phyloP scores from a whole-genome alignment of 192 early-diverging fungal species.

The Phycomyces nitens region DNA sequence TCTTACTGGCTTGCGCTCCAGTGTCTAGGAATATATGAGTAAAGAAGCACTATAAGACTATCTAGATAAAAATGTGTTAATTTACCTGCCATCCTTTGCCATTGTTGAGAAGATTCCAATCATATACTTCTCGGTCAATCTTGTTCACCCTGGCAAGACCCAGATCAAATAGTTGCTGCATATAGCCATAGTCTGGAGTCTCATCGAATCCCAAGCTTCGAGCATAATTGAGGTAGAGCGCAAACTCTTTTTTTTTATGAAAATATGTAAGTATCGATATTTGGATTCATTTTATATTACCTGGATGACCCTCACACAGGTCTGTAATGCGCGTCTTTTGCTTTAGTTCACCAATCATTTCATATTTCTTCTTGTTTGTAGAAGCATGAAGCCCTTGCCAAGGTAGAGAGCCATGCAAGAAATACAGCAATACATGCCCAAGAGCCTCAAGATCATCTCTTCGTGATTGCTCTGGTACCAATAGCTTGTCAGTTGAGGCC shows the following conservation, averaged over 20 bases:
- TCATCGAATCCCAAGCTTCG: constrained; percentile 75
- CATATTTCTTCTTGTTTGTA: constrained; percentile 82
- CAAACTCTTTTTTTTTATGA: constrained; percentile 53
- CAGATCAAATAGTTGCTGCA: constrained; percentile 66
- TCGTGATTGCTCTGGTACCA: constrained; percentile 66
- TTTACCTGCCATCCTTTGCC: constrained; percentile 47
- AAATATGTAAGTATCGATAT: neutral
- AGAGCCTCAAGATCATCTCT: constrained; percentile 84
- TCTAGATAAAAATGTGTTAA: neutral
- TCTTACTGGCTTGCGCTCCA: neutral
- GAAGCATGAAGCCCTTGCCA: constrained; percentile 83
- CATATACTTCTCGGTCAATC: constrained; percentile 86
- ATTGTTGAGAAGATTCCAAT: constrained; percentile 77
- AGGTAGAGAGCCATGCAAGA: constrained; percentile 70
- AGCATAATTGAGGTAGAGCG: constrained; percentile 65
- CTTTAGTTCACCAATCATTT: constrained; percentile 83
- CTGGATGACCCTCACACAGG: constrained; percentile 70
- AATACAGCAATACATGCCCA: constrained; percentile 83
- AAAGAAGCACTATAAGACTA: no score
- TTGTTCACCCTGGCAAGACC: constrained; percentile 64
- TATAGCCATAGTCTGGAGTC: constrained; percentile 76
- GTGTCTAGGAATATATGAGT: no score
- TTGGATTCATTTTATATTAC: constrained; percentile 1
- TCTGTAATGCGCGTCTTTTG: constrained; percentile 65
- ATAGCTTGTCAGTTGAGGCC: neutral